Conservation (phyloP, 768 basidiomycete species). For the Pleurotus salmoneostramineus region DNA sequence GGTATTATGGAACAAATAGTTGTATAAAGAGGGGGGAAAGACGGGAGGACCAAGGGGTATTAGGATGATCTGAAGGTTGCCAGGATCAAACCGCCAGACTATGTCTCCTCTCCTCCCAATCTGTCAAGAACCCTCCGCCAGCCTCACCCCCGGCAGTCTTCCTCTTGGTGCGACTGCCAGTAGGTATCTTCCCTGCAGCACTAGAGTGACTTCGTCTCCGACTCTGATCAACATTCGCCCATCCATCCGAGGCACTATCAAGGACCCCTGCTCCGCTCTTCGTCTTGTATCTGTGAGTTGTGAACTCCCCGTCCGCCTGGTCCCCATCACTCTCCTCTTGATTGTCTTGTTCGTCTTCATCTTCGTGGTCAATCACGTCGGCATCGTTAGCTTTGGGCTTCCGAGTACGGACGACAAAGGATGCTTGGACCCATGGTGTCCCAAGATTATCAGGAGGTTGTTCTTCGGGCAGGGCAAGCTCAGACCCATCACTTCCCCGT, state of each 20-base stretch:
- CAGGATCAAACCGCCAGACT: slow-evolving; percentile 55
- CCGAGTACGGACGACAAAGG: slow-evolving; percentile 22
- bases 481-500: slow-evolving; percentile 13
- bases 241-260: slow-evolving; percentile 19
- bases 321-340: slow-evolving; percentile 54
- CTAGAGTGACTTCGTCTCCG: slow-evolving; percentile 6
- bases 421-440: slow-evolving; percentile 28
- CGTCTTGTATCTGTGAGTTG: slow-evolving; percentile 13
- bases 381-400: slow-evolving; percentile 17
- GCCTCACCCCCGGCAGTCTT: slow-evolving; percentile 13
- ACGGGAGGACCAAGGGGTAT: neutral
- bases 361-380: slow-evolving; percentile 45
- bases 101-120: slow-evolving; percentile 57
- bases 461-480: neutral
- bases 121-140: slow-evolving; percentile 23
- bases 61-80: neutral
- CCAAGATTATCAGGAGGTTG: slow-evolving; percentile 22
- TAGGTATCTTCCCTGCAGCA: slow-evolving; percentile 31
- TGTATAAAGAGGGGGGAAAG: neutral
- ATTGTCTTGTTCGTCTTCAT: slow-evolving; percentile 48
- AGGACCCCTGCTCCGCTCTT: neutral
- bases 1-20: neutral
- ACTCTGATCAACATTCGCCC: slow-evolving; percentile 57
- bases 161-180: slow-evolving; percentile 12
- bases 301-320: slow-evolving; percentile 68